Conservation (phyloP, 2,329 filamentous ascomycete genomes). For the Fusarium avenaceum region DNA sequence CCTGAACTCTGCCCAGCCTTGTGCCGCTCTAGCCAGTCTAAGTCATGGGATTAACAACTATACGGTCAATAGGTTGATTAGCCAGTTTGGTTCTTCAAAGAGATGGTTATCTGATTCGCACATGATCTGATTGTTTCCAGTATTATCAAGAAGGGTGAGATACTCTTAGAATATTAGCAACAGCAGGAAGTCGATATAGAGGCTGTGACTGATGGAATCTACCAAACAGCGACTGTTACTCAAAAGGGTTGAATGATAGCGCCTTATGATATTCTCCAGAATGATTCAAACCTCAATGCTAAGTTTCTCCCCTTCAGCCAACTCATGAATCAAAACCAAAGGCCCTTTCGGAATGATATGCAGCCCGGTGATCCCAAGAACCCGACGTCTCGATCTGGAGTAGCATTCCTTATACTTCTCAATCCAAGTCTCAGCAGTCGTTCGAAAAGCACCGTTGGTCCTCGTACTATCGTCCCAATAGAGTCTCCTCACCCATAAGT, state of each 20-base stretch:
- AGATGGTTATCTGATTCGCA: no score
- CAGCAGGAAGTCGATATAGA: no score
- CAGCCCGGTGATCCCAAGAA: constrained; percentile 47
- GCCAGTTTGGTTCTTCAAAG: no score
- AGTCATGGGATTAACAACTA: no score
- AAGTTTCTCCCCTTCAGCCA: constrained; percentile 3
- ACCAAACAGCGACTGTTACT: no score
- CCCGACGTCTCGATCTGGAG: constrained; percentile 40
- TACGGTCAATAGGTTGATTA: no score
- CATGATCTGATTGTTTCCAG: no score
- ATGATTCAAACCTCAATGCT: background rate
- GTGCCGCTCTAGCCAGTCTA: no score
- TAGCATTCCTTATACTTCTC: constrained; percentile 52
- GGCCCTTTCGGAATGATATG: constrained; percentile 51
- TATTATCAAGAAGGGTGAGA: no score
- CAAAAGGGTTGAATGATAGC: background rate
- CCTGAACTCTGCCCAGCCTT: no score
- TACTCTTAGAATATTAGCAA: no score
- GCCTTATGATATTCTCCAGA: background rate
- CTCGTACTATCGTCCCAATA: constrained; percentile 73
- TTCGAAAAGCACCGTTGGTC: constrained; percentile 70
- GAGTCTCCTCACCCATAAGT: constrained; percentile 75
- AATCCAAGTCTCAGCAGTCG: constrained; percentile 73
- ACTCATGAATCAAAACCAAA: constrained; percentile 32
- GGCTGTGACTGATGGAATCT: no score